Base-by-base conservation (phyloP, 2,329 filamentous ascomycete genomes). In the Exophiala phaeomuriformis region DNA sequence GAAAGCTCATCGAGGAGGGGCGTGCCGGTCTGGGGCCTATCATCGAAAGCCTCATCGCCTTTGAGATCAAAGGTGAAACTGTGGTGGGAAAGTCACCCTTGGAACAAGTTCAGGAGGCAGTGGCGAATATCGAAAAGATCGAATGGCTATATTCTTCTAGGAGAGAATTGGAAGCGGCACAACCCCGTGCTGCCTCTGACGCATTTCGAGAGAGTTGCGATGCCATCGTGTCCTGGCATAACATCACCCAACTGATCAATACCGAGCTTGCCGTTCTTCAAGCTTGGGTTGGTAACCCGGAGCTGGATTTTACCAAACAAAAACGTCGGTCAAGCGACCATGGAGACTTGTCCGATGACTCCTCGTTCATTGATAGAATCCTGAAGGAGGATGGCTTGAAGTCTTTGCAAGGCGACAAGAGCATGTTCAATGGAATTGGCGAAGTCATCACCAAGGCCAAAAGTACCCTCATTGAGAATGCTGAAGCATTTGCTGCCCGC, bases 271-370 rank as follows among this genome's bases (percentile, higher is more conserved):
- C 84, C 9, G 90, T 97, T 59, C 71, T 98, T 59, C 90, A 93
- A 69, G 90, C 86, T 59, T 98, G 93, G 93, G 93, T 98, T 29
- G 93, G 93, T 51, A 98, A 98, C 66, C 84, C 90, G 36, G 90
- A 95, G 66, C 79, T 98, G 37, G 90, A 97, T 70, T 98, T 97
- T 67, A 83, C 83, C 47, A 86, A 86, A 65, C 79, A 84, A 27
- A 85, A 86, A 60, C 78, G 82, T 49, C 80, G 81, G 55, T 85
- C 87, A 0, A 81, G 83, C 1, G 79, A 77, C 56, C 81, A 81
- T 56, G 82, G 85, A 61, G 86, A 88, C 53, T 80, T 95, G 45
- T 83, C 84, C 29, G 91, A 97, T 65, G 90, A 96, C 63, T 85
- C 89, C 0, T 94, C 90, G 0, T 98, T 98, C 70, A 81, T 98